Percentiles rank a stretch among this genome's conserved stretches.
Evolutionary conservation across 2,329 filamentous ascomycete species (phyloP).

Genomic region (Colletotrichum cuscutae): DNA sequence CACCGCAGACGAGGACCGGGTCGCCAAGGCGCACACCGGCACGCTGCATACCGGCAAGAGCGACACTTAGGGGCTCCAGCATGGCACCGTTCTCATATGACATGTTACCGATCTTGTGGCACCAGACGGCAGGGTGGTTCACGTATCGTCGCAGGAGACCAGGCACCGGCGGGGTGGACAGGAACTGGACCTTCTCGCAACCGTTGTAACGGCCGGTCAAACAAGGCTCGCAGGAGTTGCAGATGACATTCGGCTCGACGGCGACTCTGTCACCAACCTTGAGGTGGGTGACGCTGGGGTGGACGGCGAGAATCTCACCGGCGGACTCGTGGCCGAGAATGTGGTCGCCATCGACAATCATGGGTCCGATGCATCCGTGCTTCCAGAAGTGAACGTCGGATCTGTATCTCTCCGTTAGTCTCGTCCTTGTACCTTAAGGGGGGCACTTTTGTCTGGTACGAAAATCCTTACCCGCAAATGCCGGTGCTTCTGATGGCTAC

Average conservation of each 20-base stretch:
- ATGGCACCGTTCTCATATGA: slow-evolving; percentile 91
- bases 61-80: slow-evolving; percentile 90
- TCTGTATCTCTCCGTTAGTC: slow-evolving; percentile 55
- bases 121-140: slow-evolving; percentile 94
- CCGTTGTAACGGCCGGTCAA: slow-evolving; percentile 95
- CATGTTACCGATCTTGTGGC: slow-evolving; percentile 95
- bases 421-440: not conserved
- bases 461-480: slow-evolving; percentile 81
- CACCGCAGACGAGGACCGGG: slow-evolving; percentile 88
- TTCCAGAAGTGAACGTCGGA: slow-evolving; percentile 99
- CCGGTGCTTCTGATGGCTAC: slow-evolving; percentile 93
- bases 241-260: slow-evolving; percentile 94
- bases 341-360: slow-evolving; percentile 90
- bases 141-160: slow-evolving; percentile 92
- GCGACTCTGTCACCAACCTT: slow-evolving; percentile 91
- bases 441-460: not conserved
- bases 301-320: slow-evolving; percentile 83
- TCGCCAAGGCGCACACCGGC: slow-evolving; percentile 86
- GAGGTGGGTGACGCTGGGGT: slow-evolving; percentile 81
- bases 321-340: slow-evolving; percentile 96
- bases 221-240: slow-evolving; percentile 89
- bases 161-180: slow-evolving; percentile 89
- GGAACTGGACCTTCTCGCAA: slow-evolving; percentile 85
- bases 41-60: slow-evolving; percentile 87
- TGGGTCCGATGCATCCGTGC: slow-evolving; percentile 92